Conservation (phyloP, 371 early-diverging fungal species). For the Phascolomyces articulosus region DNA sequence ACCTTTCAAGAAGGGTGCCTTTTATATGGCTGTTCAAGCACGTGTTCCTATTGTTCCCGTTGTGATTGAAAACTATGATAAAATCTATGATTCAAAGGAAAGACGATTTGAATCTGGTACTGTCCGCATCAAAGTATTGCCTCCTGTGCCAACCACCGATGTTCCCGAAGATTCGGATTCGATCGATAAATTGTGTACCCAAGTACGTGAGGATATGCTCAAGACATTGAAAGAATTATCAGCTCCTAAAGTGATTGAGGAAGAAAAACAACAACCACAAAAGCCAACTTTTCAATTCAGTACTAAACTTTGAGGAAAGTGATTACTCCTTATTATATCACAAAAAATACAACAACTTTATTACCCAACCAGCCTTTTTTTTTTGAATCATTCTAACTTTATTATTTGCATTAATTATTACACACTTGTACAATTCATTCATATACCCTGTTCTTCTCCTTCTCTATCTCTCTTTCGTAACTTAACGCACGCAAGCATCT, state of each 20-base stretch:
- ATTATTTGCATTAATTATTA: too few species aligned
- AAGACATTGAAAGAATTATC: constrained; percentile 70
- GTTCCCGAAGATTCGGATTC: constrained; percentile 65
- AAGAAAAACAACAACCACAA: too few species aligned
- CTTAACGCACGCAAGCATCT: too few species aligned
- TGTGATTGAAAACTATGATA: constrained; percentile 77
- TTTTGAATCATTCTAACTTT: too few species aligned
- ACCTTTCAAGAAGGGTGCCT: constrained; percentile 93
- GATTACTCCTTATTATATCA: too few species aligned
- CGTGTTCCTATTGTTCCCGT: constrained; percentile 88
- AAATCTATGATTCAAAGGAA: constrained; percentile 67
- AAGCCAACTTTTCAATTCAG: background rate
- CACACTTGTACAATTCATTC: too few species aligned
- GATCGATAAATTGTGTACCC: constrained; percentile 69
- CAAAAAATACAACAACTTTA: too few species aligned
- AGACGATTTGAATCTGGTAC: constrained; percentile 66
- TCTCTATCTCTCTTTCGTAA: too few species aligned
- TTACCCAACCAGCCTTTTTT: too few species aligned
- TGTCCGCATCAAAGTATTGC: constrained; percentile 51
- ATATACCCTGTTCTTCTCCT: too few species aligned
- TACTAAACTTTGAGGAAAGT: too few species aligned
- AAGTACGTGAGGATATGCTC: constrained; percentile 76
- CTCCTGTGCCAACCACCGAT: constrained; percentile 74
- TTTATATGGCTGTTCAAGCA: constrained; percentile 89
- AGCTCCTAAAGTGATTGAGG: background rate